Conservation (phyloP, 2,329 filamentous ascomycete species). For the Aspergillus sp. region DNA sequence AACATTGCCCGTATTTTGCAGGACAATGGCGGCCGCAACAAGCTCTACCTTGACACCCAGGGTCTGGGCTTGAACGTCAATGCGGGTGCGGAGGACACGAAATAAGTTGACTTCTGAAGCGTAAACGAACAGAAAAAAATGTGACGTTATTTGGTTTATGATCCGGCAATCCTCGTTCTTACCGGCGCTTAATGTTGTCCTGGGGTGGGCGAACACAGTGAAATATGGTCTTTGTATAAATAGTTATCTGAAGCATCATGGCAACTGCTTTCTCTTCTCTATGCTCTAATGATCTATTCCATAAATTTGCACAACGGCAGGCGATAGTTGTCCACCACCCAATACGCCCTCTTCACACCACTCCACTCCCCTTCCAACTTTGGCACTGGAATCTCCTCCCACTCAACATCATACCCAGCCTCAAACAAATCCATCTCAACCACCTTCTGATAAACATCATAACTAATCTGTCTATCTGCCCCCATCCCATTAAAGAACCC, state of each 20-base stretch:
- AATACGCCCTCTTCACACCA: constrained; percentile 81
- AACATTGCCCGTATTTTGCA: constrained; percentile 83
- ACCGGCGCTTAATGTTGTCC: constrained; percentile 16
- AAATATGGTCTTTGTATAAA: constrained; percentile 29
- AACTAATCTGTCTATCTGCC: constrained; percentile 84
- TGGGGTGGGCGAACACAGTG: constrained; percentile 8
- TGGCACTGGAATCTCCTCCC: constrained; percentile 70
- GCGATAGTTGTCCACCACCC: constrained; percentile 62
- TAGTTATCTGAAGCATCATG: constrained; percentile 26
- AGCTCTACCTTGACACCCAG: constrained; percentile 84
- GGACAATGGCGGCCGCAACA: constrained; percentile 80
- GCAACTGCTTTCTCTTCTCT: constrained; percentile 29
- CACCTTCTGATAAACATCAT: constrained; percentile 91
- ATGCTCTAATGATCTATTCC: constrained; percentile 15
- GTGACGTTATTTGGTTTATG: constrained; percentile 1
- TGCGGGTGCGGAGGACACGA: constrained; percentile 24
- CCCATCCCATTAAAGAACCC: constrained; percentile 71
- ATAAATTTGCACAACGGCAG: constrained; percentile 38
- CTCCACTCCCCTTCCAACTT: constrained; percentile 75
- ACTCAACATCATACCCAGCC: constrained; percentile 82
- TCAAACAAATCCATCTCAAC: constrained; percentile 86
- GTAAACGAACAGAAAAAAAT: constrained; percentile 1
- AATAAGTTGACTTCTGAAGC: constrained; percentile 18
- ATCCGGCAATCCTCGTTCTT: constrained; percentile 6
- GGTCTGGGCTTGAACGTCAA: constrained; percentile 85